Evolutionary conservation across 164 flowering plant genomes (phyloP).

Genomic region (Annona cherimola): DNA sequence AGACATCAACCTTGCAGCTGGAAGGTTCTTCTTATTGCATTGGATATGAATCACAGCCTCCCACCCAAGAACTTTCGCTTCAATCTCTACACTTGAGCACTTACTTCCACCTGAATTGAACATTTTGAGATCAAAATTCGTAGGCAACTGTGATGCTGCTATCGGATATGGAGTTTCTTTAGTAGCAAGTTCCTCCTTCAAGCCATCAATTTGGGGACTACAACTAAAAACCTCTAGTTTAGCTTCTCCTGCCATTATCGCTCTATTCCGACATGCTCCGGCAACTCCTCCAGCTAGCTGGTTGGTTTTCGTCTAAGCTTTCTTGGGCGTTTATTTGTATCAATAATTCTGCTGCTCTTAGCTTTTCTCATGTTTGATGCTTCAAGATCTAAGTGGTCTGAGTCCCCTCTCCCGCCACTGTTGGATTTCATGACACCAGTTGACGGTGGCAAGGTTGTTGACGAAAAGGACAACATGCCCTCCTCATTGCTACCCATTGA

Average conservation of each 20-base stretch:
- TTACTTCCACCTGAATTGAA: neutral
- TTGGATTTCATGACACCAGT: constrained; percentile 35
- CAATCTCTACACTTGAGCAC: constrained; percentile 51
- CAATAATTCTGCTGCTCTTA: constrained; percentile 53
- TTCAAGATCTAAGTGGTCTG: constrained; percentile 83
- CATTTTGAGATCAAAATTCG: neutral
- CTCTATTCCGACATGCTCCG: constrained; percentile 94
- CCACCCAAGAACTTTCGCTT: constrained; percentile 75
- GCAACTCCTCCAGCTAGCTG: constrained; percentile 81
- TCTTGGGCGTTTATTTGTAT: constrained; percentile 63
- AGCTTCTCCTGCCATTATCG: constrained; percentile 91
- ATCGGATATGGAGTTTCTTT: constrained; percentile 86
- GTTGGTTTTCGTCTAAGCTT: constrained; percentile 91
- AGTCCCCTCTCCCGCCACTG: constrained; percentile 39
- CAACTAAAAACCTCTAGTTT: constrained; percentile 80
- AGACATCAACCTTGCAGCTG: constrained; percentile 88
- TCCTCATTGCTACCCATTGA: constrained; percentile 64
- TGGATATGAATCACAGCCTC: constrained; percentile 83
- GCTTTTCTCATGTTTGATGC: constrained; percentile 69
- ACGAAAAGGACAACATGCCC: constrained; percentile 69
- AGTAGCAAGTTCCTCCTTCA: too few relatives aligned
- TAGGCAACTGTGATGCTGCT: neutral
- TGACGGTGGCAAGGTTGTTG: constrained; percentile 58
- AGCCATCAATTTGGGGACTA: constrained; percentile 95
- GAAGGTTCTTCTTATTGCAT: constrained; percentile 70